These are phyloP conservation scores for Diaporthe aspalathi DNA, from an alignment of 2,329 filamentous ascomycete genomes.

Conservation along the genomic window DNA sequence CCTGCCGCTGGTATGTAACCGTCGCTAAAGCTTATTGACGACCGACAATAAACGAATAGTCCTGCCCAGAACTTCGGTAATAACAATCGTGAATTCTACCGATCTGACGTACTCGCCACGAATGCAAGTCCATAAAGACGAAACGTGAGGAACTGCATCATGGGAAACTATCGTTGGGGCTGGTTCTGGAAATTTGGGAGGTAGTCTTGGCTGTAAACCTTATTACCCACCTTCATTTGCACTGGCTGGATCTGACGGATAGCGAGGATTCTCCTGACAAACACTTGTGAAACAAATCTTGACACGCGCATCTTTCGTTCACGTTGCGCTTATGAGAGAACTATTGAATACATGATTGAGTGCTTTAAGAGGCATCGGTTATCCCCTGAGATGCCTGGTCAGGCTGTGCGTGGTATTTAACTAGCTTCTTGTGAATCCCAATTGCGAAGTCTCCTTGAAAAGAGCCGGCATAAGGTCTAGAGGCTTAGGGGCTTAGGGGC, in stretches of 20 bases:
- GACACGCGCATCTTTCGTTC: background rate
- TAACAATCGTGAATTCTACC: background rate
- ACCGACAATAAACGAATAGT: background rate
- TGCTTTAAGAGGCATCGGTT: too few species aligned
- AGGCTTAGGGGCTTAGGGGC: background rate
- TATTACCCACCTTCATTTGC: constrained; percentile 24
- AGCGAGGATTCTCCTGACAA: constrained; percentile 2
- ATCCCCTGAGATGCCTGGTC: background rate
- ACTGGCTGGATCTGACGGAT: background rate
- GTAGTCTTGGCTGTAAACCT: constrained; percentile 13
- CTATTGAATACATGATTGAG: too few species aligned
- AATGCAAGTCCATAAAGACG: constrained; percentile 9
- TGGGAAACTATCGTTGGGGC: background rate
- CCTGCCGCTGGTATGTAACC: background rate
- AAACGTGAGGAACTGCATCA: background rate
- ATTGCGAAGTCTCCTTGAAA: background rate
- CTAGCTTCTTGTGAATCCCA: background rate
- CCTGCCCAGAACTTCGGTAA: constrained; percentile 20
- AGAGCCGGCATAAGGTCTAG: background rate
- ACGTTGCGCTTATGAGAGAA: background rate
- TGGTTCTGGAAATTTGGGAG: constrained; percentile 5
- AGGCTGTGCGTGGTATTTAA: background rate
- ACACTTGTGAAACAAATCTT: constrained; percentile 13
- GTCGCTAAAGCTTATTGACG: constrained; percentile 11
- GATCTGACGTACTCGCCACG: background rate